Conservation (phyloP, 352 stramenopile species). For the Phytophthora chlamydospora region DNA sequence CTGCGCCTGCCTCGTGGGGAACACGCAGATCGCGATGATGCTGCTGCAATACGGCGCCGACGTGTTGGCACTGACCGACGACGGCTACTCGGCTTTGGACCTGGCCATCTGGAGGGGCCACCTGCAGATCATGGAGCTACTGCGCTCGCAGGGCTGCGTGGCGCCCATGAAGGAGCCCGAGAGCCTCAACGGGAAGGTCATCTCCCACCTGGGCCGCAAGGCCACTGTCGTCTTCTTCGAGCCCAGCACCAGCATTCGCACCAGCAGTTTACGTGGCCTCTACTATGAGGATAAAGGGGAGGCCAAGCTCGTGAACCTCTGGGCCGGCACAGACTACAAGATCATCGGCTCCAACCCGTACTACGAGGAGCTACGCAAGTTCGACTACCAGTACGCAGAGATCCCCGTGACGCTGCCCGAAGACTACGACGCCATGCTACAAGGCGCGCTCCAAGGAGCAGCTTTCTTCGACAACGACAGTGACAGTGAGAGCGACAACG, state of each 20-base stretch:
- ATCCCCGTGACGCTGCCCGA: conserved; percentile 50
- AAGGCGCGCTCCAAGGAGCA: conserved; percentile 73
- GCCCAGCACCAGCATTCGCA: conserved; percentile 76
- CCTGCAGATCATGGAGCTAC: conserved; percentile 82
- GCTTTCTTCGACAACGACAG: conserved; percentile 86
- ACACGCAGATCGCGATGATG: conserved; percentile 91
- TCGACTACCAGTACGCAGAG: conserved; percentile 77
- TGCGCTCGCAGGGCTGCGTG: conserved; percentile 81
- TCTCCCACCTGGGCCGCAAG: conserved; percentile 69
- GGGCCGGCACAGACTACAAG: conserved; percentile 84
- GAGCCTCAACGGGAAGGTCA: conserved; percentile 77
- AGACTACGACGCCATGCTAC: conserved; percentile 66
- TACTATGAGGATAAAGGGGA: conserved; percentile 83
- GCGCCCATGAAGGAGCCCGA: conserved; percentile 89
- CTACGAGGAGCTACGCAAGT: conserved; percentile 71
- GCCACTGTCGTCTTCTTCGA: conserved; percentile 86
- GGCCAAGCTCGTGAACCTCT: conserved; percentile 81
- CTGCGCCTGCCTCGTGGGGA: conserved; percentile 72
- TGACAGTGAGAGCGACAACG: conserved; percentile 79
- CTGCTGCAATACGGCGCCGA: conserved; percentile 80
- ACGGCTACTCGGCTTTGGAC: conserved; percentile 83
- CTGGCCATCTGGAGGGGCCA: conserved; percentile 85
- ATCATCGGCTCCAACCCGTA: conserved; percentile 79
- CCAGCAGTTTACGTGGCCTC: conserved; percentile 73
- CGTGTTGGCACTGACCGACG: conserved; percentile 78